phyloP scores from a whole-genome alignment of 2,329 filamentous ascomycete species.

The Beauveria medogensis region DNA sequence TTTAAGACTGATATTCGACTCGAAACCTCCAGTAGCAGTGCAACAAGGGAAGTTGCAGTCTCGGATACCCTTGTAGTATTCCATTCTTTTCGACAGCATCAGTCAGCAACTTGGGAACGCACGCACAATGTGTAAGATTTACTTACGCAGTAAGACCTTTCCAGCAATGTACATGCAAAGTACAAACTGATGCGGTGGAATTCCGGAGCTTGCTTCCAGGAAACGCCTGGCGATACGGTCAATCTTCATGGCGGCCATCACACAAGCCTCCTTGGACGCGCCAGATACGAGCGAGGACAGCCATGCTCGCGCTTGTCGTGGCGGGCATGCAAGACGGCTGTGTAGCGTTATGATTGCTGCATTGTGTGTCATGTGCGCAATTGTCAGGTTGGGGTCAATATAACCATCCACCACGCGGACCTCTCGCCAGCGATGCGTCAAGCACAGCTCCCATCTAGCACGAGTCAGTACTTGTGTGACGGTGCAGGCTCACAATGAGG shows the following conservation, averaged over 20 bases:
- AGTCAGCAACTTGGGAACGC: neutral
- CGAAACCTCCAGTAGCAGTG: constrained; percentile 27
- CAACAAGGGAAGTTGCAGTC: constrained; percentile 25
- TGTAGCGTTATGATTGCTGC: constrained; percentile 34
- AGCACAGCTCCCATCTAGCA: constrained; percentile 35
- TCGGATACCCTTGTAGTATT: constrained; percentile 22
- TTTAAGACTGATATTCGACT: constrained; percentile 26
- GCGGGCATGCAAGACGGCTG: constrained; percentile 31
- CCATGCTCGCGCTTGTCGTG: constrained; percentile 20
- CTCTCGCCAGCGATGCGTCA: constrained; percentile 34
- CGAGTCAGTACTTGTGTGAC: neutral
- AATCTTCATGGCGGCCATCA: constrained; percentile 29
- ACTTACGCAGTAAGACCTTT: constrained; percentile 19
- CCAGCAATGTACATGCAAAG: constrained; percentile 31
- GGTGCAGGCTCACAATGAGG: neutral
- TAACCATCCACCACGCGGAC: constrained; percentile 31
- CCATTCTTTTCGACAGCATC: neutral
- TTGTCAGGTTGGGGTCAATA: constrained; percentile 37
- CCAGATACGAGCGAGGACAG: constrained; percentile 24
- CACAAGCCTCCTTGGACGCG: constrained; percentile 32
- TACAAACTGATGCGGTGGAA: constrained; percentile 27
- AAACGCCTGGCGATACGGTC: constrained; percentile 29
- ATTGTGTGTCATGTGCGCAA: constrained; percentile 36
- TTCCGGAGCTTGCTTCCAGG: constrained; percentile 23
- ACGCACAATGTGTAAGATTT: neutral